Evolutionary conservation across 192 early-diverging fungal genomes (phyloP), one percentile per base, ranked within the genome.

Genomic region (Backusella australiensis): DNA sequence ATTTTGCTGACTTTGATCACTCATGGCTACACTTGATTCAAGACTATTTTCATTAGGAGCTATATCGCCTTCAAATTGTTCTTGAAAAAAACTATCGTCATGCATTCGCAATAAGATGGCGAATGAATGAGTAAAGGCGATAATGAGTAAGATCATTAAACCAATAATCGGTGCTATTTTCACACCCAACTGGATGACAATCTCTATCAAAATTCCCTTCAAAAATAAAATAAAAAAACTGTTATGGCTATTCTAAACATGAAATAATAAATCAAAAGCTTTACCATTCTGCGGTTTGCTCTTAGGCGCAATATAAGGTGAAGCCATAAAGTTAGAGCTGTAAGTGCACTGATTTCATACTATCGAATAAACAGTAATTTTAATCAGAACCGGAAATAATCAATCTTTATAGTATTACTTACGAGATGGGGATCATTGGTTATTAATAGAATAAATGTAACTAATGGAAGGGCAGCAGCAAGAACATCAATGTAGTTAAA

Each of bases 41-140:
- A 5, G 6, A 6, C 15, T 44, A 44, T 0, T 44, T 44, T 44
- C 14, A 6, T 34, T 23, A 9, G n/a, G 21, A 26, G 9, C 23
- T 12, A 23, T 26, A 12, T 26, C 12, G n/a, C 56, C 21, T n/a
- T 21, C 42, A 67, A 34, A 67, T 6, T 12, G 4, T 1, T 67
- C 26, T 32, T 63, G 15, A 75, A 75, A 75, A 11, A 39, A 34
- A 19, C 32, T 41, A 44, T 67, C 26, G 3, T 26, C 21, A 19
- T 46, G 15, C 17, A 26, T 44, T 19, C 32, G 17, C 3, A 75
- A n/a, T n/a, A 75, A 29, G 9, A 46, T 23, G 17, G 66, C 46
- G 46, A 67, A 75, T 9, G 65, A 66, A 29, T 67, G 73, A 32
- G 73, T n/a, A 32, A 75, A 75, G 12, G 63, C 41, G 14, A 49